A percentile compares a stretch with the other conserved stretches of the same genome.
Evolutionary conservation across 495 filamentous ascomycete genomes (phyloP).

Genomic region (Podospora comata): DNA sequence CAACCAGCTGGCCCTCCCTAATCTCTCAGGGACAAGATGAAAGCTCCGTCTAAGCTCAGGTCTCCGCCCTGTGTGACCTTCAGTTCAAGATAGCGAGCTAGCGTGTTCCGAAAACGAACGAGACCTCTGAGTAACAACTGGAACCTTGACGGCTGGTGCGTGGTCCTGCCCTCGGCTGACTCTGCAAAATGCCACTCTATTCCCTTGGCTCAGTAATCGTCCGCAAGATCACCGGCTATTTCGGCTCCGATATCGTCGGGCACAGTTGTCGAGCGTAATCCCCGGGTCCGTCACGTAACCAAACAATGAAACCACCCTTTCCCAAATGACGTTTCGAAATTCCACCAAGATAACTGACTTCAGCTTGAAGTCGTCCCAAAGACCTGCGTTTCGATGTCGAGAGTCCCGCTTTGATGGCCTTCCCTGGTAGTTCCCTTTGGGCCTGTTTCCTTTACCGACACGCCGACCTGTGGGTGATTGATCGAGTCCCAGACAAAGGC

Average conservation of each 20-base stretch:
- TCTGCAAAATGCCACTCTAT: not conserved
- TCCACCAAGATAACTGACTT: not conserved
- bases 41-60: not conserved
- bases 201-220: not conserved
- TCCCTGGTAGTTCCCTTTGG: not conserved
- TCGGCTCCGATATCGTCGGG: not conserved
- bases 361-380: not conserved
- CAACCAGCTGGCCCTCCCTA: not conserved
- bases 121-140: not conserved
- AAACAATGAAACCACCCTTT: not conserved
- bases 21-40: not conserved
- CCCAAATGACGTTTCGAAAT: not conserved
- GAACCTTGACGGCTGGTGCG: not conserved
- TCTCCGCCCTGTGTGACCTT: not conserved
- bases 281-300: not conserved
- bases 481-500: not conserved
- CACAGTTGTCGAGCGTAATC: not conserved
- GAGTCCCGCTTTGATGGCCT: not conserved
- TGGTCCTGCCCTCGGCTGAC: not conserved
- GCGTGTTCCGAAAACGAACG: not conserved
- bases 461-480: not conserved
- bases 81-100: not conserved
- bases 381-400: not conserved
- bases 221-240: not conserved
- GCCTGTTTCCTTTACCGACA: no score